These are phyloP conservation scores for Paecilomyces sp. DNA, from an alignment of 2,329 filamentous ascomycete genomes.

Conservation along the genomic window DNA sequence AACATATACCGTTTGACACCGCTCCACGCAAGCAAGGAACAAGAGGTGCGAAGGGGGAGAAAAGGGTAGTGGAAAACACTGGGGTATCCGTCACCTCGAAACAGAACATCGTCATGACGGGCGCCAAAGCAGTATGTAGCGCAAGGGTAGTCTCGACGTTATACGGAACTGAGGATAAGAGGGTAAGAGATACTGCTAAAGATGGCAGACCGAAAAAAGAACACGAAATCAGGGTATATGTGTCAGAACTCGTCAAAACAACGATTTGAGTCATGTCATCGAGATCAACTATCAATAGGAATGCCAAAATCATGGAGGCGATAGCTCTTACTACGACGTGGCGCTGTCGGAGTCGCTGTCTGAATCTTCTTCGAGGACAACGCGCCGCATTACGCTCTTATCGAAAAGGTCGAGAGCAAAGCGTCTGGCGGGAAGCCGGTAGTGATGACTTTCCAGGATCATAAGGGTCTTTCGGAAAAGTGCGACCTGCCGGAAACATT, in stretches of 20 bases:
- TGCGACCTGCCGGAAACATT: slow-evolving; percentile 65
- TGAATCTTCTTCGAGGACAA: slow-evolving; percentile 70
- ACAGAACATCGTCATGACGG: background rate
- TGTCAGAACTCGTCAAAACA: background rate
- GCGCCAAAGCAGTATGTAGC: background rate
- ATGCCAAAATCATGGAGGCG: background rate
- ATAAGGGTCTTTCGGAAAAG: slow-evolving; percentile 82
- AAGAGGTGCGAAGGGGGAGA: background rate
- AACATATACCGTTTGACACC: background rate
- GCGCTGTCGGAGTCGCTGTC: slow-evolving; percentile 25
- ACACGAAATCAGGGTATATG: background rate
- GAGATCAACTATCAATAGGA: background rate
- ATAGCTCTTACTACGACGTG: slow-evolving; percentile 11
- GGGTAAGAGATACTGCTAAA: background rate
- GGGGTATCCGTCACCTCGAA: background rate
- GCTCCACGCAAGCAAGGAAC: background rate
- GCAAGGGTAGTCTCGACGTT: background rate
- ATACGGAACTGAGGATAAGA: background rate
- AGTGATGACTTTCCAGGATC: slow-evolving; percentile 82
- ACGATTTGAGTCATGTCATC: background rate
- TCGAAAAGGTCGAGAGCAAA: slow-evolving; percentile 94
- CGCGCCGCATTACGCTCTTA: slow-evolving; percentile 73
- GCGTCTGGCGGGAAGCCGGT: slow-evolving; percentile 75
- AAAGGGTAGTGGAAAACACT: background rate
- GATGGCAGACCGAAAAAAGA: background rate